Conservation (phyloP, 768 basidiomycete species). For the Gelatoporia subvermispora region DNA sequence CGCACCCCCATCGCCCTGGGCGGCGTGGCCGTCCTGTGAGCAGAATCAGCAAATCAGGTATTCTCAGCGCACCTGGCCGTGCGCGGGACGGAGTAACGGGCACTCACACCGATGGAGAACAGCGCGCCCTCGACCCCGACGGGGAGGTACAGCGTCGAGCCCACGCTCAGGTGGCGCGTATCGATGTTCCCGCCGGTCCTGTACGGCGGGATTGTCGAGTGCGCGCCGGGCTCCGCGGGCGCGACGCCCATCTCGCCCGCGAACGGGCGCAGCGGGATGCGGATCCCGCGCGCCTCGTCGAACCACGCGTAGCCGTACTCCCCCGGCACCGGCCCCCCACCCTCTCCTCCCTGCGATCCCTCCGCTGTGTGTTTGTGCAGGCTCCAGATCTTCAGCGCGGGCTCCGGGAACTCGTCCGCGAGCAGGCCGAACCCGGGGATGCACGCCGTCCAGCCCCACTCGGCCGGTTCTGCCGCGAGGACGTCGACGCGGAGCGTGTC, state of each 20-base stretch:
- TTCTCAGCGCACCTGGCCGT: neutral
- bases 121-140: constrained; percentile 56
- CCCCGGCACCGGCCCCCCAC: neutral
- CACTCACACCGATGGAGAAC: constrained; percentile 54
- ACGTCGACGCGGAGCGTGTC: constrained; percentile 60
- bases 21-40: constrained; percentile 57
- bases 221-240: constrained; percentile 42
- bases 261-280: constrained; percentile 51
- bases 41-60: neutral
- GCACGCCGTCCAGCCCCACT: constrained; percentile 61
- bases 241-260: constrained; percentile 65
- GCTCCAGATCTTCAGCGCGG: constrained; percentile 51
- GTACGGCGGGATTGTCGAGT: constrained; percentile 61
- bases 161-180: constrained; percentile 50
- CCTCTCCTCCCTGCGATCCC: neutral
- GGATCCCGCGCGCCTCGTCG: constrained; percentile 41
- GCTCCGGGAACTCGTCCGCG: constrained; percentile 47
- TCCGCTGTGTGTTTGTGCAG: constrained; percentile 23
- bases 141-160: constrained; percentile 54
- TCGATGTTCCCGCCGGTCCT: constrained; percentile 59
- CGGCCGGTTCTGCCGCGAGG: constrained; percentile 39
- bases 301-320: constrained; percentile 45
- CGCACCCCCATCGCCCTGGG: constrained; percentile 62
- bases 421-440: constrained; percentile 59
- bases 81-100: neutral